Base-by-base conservation (phyloP, 1,284 basidiomycete species). In the Stygiomarasmius scandens region DNA sequence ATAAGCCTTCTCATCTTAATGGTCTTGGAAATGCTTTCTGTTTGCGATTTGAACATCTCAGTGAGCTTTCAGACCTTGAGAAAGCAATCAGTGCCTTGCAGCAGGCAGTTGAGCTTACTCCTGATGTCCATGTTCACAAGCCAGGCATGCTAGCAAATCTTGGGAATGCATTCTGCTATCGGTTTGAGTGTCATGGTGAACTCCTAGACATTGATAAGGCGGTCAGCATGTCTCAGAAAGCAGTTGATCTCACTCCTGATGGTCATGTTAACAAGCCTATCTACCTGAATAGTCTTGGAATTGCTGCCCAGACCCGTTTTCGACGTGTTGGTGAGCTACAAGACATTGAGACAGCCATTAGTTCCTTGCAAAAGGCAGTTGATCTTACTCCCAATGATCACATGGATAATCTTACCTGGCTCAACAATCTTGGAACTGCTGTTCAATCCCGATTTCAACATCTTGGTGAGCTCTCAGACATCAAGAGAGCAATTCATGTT, bases 311-410 rank as follows among this genome's bases (percentile, higher is more conserved):
- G n/a, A n/a, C n/a, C n/a, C n/a, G n/a, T n/a, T 54, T 48, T 34
- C 10, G n/a, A 11, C n/a, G 20, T 36, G 14, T 47, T 5, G 44
- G 53, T n/a, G 24, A 49, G 25, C 32, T 54, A 6, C 44, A 11
- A 4, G 53, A 54, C 38, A 24, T 54, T n/a, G 41, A 56, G 22
- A 32, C 41, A 2, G 38, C 51, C 6, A 48, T 58, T 53, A 10
- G 12, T n/a, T 19, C 57, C 14, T 56, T 56, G 24, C n/a, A n/a
- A n/a, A n/a, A n/a, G n/a, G n/a, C n/a, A n/a, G n/a, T n/a, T n/a
- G n/a, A n/a, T n/a, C n/a, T 61, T n/a, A 38, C 51, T 16, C 54
- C 58, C 24, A 36, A 61, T 19, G 47, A 43, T 2, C 49, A 61
- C 52, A 43, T 49, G 6, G 14, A 29, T 14, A 56, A 44, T 32